A percentile compares a stretch with the other conserved stretches of the same genome.
Conservation (phyloP, 768 basidiomycete genomes). For the Termitomyces sp. region DNA sequence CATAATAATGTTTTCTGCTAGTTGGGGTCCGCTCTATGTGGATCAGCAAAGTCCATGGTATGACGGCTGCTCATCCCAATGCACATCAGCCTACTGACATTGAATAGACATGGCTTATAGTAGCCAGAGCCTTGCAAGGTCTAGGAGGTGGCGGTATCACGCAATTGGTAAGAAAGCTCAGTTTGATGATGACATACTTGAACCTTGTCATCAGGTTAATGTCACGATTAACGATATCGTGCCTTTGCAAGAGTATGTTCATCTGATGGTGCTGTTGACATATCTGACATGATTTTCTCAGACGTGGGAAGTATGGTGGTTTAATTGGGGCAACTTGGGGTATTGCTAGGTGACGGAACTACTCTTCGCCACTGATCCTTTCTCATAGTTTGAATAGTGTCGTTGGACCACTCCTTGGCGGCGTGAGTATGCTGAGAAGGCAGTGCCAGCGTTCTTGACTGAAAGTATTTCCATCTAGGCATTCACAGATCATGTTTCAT, state of each 20-base stretch:
- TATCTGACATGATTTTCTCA: conserved; percentile 19
- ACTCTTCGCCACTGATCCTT: neutral
- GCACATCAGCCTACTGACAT: neutral
- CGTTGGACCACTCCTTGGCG: conserved; percentile 78
- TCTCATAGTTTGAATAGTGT: conserved; percentile 36
- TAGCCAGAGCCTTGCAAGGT: conserved; percentile 76
- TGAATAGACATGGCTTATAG: conserved; percentile 61
- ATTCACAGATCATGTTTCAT: conserved; percentile 70
- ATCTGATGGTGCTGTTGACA: conserved; percentile 17
- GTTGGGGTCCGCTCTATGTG: conserved; percentile 80
- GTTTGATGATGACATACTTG: neutral
- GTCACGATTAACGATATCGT: conserved; percentile 85
- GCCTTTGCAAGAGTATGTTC: conserved; percentile 65
- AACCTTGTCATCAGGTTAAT: conserved; percentile 37
- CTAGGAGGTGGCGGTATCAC: conserved; percentile 81
- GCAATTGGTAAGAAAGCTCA: conserved; percentile 44
- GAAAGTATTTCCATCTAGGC: conserved; percentile 34
- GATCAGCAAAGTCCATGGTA: conserved; percentile 73
- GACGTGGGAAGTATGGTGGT: conserved; percentile 78
- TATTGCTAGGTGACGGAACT: conserved; percentile 36
- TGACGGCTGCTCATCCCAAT: neutral
- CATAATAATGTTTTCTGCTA: conserved; percentile 22
- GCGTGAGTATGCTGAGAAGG: conserved; percentile 41
- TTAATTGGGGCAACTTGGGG: conserved; percentile 81
- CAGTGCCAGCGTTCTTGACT: neutral